Conservation (phyloP, 2,329 filamentous ascomycete species). For the Fusarium scirpi region DNA sequence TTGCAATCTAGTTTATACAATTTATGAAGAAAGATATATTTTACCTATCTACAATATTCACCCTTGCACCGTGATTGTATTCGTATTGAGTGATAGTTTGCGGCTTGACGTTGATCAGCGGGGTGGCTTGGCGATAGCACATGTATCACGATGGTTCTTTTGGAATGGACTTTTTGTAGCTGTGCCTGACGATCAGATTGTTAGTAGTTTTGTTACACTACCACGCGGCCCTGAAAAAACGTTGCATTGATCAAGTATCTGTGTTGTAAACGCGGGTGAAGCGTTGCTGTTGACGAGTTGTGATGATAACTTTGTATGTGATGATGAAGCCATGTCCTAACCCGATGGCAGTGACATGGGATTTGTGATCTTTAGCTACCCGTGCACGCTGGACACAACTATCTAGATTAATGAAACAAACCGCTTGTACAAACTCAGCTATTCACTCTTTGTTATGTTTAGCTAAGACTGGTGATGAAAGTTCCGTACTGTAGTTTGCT, state of each 20-base stretch:
- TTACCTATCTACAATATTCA: not conserved
- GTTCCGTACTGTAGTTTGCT: not conserved
- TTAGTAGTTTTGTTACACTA: conserved; percentile 18
- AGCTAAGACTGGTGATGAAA: not conserved
- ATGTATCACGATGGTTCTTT: conserved; percentile 1
- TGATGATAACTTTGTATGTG: not conserved
- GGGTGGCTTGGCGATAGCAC: not conserved
- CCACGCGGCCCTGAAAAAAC: conserved; percentile 21
- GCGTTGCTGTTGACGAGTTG: not conserved
- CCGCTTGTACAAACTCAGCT: not conserved
- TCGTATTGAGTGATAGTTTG: not conserved
- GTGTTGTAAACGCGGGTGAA: not conserved
- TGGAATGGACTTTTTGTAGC: not conserved
- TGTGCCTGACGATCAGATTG: conserved; percentile 23
- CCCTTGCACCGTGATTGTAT: not conserved
- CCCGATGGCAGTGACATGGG: too few species aligned
- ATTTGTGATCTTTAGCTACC: not conserved
- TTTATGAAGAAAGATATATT: conserved; percentile 29
- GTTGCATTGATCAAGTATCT: conserved; percentile 18
- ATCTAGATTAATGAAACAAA: not conserved
- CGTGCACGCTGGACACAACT: not conserved
- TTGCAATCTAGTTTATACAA: conserved; percentile 44
- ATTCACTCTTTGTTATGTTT: not conserved
- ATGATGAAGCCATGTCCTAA: not conserved
- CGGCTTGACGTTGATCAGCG: not conserved